Evolutionary conservation across 768 basidiomycete species (phyloP).

Genomic region (Suillus variegatus): DNA sequence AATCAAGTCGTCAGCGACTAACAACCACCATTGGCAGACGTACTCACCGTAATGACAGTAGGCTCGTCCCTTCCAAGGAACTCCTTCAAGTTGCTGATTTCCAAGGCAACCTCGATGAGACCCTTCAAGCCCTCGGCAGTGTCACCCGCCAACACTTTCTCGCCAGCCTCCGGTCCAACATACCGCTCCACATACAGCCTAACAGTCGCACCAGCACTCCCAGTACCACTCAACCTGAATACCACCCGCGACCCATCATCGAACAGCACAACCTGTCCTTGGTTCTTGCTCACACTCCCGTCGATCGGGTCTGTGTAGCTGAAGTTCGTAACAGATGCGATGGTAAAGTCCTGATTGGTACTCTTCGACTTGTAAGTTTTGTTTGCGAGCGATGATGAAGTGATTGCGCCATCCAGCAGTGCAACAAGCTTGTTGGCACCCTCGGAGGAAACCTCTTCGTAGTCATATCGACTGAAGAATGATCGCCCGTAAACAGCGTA

Average conservation of each 20-base stretch:
- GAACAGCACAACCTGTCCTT: conserved; percentile 93
- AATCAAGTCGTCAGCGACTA: background rate
- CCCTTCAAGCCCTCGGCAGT: conserved; percentile 92
- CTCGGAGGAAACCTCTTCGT: conserved; percentile 94
- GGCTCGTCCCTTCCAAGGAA: conserved; percentile 88
- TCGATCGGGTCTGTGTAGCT: conserved; percentile 99
- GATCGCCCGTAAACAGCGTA: conserved; percentile 93
- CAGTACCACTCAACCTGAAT: conserved; percentile 95
- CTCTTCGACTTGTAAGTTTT: conserved; percentile 67
- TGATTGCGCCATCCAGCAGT: conserved; percentile 71
- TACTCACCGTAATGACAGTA: conserved; percentile 90
- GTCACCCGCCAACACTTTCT: conserved; percentile 67
- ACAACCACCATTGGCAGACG: background rate
- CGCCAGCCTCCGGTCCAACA: conserved; percentile 67
- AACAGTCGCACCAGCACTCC: conserved; percentile 94
- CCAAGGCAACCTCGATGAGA: conserved; percentile 92
- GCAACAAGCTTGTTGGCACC: conserved; percentile 87
- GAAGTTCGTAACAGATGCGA: conserved; percentile 82
- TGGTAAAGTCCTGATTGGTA: conserved; percentile 70
- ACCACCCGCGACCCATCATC: conserved; percentile 91
- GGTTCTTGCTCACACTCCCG: conserved; percentile 87
- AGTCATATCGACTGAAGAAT: conserved; percentile 99
- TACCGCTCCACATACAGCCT: conserved; percentile 96
- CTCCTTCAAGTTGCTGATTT: conserved; percentile 80
- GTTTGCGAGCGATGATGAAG: conserved; percentile 65